Evolutionary conservation across 176 grass and related monocot genomes (phyloP).

Genomic region (Eragrostis nindensis): DNA sequence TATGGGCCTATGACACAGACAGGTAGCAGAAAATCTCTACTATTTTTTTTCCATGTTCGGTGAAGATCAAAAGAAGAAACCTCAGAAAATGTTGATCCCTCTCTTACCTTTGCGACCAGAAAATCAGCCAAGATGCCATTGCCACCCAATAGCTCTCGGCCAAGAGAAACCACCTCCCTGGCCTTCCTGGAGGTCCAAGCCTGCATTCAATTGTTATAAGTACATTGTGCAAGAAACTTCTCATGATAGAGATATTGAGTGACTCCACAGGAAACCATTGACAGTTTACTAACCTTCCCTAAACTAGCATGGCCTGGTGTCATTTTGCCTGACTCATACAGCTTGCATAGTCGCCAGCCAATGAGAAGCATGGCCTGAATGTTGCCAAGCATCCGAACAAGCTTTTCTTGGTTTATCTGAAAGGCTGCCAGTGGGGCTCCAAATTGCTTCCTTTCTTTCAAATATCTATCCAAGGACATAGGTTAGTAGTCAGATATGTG

Average conservation of each 20-base stretch:
- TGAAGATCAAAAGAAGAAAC: background rate
- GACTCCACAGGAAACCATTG: background rate
- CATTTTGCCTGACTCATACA: conserved; percentile 96
- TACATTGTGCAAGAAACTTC: background rate
- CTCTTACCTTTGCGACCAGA: conserved; percentile 85
- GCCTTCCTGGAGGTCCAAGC: conserved; percentile 80
- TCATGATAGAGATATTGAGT: background rate
- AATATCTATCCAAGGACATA: conserved; percentile 60
- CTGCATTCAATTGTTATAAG: conserved; percentile 39
- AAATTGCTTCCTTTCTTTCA: conserved; percentile 94
- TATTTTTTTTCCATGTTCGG: background rate
- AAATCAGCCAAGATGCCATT: conserved; percentile 98
- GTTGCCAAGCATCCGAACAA: conserved; percentile 93
- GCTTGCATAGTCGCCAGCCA: conserved; percentile 92
- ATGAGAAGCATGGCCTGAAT: conserved; percentile 93
- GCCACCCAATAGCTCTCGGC: conserved; percentile 84
- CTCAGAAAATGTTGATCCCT: background rate
- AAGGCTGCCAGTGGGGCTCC: conserved; percentile 91
- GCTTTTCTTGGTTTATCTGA: conserved; percentile 98
- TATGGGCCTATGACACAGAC: background rate
- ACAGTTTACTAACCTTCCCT: conserved; percentile 66
- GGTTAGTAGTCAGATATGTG: background rate
- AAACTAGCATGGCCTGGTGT: conserved; percentile 86
- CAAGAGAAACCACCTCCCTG: conserved; percentile 86
- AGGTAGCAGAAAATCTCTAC: background rate